Evolutionary conservation across 106 monocot genomes (phyloP).

Genomic region (Narthecium ossifragum): DNA sequence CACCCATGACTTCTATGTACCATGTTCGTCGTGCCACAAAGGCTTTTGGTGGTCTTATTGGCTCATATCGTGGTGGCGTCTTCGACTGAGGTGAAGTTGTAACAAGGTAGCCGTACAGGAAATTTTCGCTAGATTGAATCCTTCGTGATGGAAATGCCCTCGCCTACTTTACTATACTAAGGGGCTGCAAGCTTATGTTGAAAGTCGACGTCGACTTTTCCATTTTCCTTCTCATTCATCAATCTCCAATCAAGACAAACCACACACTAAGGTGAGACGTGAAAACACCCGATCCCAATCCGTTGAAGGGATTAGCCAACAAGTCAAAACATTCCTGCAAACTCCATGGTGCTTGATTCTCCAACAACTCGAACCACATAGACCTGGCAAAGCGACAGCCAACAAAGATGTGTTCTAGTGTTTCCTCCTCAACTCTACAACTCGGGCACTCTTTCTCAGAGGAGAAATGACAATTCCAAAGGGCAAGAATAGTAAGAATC

Average conservation of each 20-base stretch:
- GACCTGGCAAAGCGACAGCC: too few relatives aligned
- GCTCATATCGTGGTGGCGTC: conserved; percentile 2
- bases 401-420: too few relatives aligned
- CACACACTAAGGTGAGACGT: conserved; percentile 10
- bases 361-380: too few relatives aligned
- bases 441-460: too few relatives aligned
- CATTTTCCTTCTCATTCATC: conserved; percentile 9
- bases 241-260: conserved; percentile 22
- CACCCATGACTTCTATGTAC: too few relatives aligned
- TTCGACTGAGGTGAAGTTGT: conserved; percentile 8
- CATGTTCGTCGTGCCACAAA: not conserved
- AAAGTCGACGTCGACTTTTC: conserved; percentile 3
- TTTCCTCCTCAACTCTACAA: too few relatives aligned
- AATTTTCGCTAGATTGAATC: conserved; percentile 10
- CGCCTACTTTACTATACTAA: too few relatives aligned
- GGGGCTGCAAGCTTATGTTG: not conserved
- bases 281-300: conserved; percentile 26
- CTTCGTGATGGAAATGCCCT: not conserved
- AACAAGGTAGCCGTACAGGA: conserved; percentile 11
- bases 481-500: too few relatives aligned
- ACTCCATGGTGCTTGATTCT: too few relatives aligned
- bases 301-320: too few relatives aligned
- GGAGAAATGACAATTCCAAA: too few relatives aligned
- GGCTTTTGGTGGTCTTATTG: conserved; percentile 4
- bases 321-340: too few relatives aligned